Conservation (phyloP, 305 asterid genomes). For the Ilex paraguariensis region DNA sequence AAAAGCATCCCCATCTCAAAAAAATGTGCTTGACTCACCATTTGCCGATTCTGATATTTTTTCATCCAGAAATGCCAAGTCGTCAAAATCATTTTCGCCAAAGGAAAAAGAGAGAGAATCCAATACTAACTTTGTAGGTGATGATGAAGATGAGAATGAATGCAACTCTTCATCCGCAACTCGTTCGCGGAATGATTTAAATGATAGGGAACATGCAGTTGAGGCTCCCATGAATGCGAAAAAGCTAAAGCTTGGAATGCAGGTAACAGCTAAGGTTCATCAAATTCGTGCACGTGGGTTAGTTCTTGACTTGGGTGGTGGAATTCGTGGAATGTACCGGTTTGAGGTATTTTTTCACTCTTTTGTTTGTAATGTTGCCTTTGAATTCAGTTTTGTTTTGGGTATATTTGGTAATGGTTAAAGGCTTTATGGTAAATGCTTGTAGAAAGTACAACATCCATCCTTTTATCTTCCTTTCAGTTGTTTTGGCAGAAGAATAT, state of each 20-base stretch:
- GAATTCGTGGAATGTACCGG: slow-evolving; percentile 73
- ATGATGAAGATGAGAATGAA: slow-evolving; percentile 15
- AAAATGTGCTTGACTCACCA: not conserved
- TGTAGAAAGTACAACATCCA: not conserved
- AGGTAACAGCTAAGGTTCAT: slow-evolving; percentile 69
- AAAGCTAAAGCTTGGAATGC: slow-evolving; percentile 67
- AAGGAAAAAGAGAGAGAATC: slow-evolving; percentile 1
- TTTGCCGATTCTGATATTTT: not conserved
- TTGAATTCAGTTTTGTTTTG: not conserved
- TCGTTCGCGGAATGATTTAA: slow-evolving; percentile 10
- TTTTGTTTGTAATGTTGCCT: slow-evolving; percentile 5
- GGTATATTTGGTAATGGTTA: too few relatives aligned
- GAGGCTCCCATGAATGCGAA: slow-evolving; percentile 43
- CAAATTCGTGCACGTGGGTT: slow-evolving; percentile 82
- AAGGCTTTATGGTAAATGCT: not conserved
- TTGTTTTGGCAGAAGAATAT: too few relatives aligned
- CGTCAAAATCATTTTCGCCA: not conserved
- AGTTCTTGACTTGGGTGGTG: slow-evolving; percentile 89
- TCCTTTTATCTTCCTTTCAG: too few relatives aligned
- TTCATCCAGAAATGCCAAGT: slow-evolving; percentile 14
- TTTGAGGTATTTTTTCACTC: slow-evolving; percentile 59
- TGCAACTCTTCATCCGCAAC: slow-evolving; percentile 3
- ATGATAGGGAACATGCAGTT: slow-evolving; percentile 22
- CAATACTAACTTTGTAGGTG: slow-evolving; percentile 4
- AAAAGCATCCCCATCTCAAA: not conserved